Evolutionary conservation across 805 yeast species (phyloP).

Genomic region (Yarrowia yakushimensis): DNA sequence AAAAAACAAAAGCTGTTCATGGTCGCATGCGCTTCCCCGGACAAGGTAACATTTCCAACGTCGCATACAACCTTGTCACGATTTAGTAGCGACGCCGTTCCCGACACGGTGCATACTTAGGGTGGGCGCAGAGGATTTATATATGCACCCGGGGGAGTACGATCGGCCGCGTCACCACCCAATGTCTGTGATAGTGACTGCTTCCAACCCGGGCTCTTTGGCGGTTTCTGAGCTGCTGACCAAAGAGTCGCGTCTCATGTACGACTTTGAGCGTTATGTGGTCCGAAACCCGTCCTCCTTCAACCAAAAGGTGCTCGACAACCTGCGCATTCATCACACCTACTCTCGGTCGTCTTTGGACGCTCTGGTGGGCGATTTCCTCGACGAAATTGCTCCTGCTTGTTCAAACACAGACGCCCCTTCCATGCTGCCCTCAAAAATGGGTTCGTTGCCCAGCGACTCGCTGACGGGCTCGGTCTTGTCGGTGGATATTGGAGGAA

Average conservation of each 20-base stretch:
- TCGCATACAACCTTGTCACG: conserved; percentile 15
- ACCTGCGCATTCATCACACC: conserved; percentile 24
- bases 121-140: background rate
- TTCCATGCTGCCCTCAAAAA: conserved; percentile 77
- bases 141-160: background rate
- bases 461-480: conserved; percentile 67
- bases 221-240: background rate
- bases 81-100: background rate
- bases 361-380: background rate
- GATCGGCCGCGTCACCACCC: background rate
- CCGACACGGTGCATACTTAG: background rate
- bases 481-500: conserved; percentile 91
- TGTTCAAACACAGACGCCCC: conserved; percentile 1
- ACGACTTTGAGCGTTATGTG: conserved; percentile 14
- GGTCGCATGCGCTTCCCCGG: conserved; percentile 24
- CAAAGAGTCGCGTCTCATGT: background rate
- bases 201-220: background rate
- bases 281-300: conserved; percentile 24
- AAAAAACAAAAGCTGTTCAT: too few relatives aligned
- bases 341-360: conserved; percentile 1
- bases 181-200: conserved; percentile 6
- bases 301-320: conserved; percentile 25
- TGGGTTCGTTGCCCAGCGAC: conserved; percentile 74
- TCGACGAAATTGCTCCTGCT: background rate
- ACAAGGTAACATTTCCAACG: conserved; percentile 13